Base-by-base conservation (phyloP, 768 basidiomycete genomes). In the Lyophyllum semitale region DNA sequence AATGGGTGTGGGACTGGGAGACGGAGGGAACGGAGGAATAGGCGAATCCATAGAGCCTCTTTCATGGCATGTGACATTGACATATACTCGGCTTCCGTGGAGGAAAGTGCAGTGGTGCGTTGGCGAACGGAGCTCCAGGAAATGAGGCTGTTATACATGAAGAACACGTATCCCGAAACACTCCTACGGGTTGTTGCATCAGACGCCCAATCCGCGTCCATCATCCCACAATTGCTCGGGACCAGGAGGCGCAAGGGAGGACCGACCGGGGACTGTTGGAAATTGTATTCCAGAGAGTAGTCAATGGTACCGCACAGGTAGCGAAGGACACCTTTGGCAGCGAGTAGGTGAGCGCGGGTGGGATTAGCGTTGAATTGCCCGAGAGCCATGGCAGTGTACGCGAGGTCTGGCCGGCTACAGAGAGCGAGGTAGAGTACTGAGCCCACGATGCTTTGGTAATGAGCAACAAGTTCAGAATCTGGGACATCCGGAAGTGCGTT, bases 341-440 rank as follows among this genome's bases (percentile, higher is more conserved):
- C 73, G 0, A 65, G 48, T 45, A 71, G 59, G 57, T 76, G 73
- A 0, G 43, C 50, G 0, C 33, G 50, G 0, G 65, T 61, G 0
- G 73, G 76, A 18, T 63, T 62, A 0, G 69, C 56, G 11, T 59
- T 66, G 62, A 61, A 74, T 27, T 70, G 69, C 0, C 71, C 60
- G 1, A 78, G 67, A 0, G 48, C 18, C 29, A 62, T 57, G 8
- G 74, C 71, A 6, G 69, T 60, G 42, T 59, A 72, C 0, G 71
- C 59, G 11, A 78, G 63, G 35, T 80, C 73, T 0, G 76, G 74
- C 0, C 66, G 60, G 0, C 73, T 73, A 5, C 63, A 64, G 2
- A 72, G 49, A 2, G 72, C 59, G 0, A 72, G 53, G 49, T 72
- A 74, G 6, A 66, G 67, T 0, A 73, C 29, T 0, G 48, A 65